Conservation (phyloP, 192 early-diverging fungal species). For the Mortierella antarctica region DNA sequence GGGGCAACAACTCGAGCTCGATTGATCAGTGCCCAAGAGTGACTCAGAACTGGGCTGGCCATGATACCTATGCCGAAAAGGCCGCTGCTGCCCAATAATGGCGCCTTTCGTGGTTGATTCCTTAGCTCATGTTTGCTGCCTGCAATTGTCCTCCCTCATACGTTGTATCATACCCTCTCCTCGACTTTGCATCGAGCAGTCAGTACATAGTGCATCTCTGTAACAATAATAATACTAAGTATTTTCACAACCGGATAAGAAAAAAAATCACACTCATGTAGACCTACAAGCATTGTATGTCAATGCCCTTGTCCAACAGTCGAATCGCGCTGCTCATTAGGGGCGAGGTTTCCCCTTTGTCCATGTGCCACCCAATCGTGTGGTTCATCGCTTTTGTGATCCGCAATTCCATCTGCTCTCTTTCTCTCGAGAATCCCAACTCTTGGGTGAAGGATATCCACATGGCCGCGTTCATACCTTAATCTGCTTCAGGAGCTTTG, state of each 20-base stretch:
- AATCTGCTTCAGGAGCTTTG: conserved; percentile 69
- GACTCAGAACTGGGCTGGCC: conserved; percentile 57
- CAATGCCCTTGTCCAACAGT: no score
- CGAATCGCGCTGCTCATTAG: no score
- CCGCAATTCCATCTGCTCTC: conserved; percentile 76
- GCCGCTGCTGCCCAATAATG: background rate
- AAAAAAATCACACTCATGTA: no score
- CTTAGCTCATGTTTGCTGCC: background rate
- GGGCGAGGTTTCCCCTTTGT: conserved; percentile 69
- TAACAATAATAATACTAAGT: no score
- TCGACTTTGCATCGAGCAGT: background rate
- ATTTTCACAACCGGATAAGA: no score
- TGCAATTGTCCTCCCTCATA: background rate
- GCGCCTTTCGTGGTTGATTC: background rate
- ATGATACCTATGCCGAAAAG: conserved; percentile 56
- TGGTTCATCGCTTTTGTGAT: conserved; percentile 74
- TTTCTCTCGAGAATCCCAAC: conserved; percentile 69
- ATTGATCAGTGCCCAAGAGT: conserved; percentile 65
- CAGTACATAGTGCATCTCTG: no score
- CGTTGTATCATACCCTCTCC: background rate
- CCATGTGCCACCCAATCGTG: conserved; percentile 55
- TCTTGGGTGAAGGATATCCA: conserved; percentile 76
- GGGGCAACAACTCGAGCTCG: conserved; percentile 60
- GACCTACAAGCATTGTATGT: no score
- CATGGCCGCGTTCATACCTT: conserved; percentile 74